These are phyloP conservation scores for Chlorophyllum brunneum DNA, from an alignment of 768 basidiomycete species.

Conservation along the genomic window DNA sequence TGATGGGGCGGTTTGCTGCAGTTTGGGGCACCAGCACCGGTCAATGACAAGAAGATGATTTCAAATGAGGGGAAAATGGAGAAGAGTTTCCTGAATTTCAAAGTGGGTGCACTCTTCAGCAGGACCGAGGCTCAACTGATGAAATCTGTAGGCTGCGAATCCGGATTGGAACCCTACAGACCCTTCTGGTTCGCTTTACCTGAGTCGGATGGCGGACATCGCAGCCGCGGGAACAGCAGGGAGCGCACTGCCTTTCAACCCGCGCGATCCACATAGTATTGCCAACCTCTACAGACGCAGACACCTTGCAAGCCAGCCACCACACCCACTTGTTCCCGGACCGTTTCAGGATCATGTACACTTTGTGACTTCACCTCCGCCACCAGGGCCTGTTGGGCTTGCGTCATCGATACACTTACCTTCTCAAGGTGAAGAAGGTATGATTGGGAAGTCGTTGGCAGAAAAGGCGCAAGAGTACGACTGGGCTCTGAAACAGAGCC, in stretches of 20 bases:
- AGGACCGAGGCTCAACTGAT: background rate
- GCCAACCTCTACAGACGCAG: conserved; percentile 14
- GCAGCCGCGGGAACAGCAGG: conserved; percentile 24
- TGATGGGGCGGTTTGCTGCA: conserved; percentile 21
- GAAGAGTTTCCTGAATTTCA: conserved; percentile 94
- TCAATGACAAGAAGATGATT: conserved; percentile 68
- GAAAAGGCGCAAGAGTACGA: conserved; percentile 75
- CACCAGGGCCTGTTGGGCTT: conserved; percentile 2
- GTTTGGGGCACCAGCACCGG: conserved; percentile 82
- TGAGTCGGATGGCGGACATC: conserved; percentile 77
- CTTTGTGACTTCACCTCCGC: conserved; percentile 27
- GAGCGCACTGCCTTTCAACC: conserved; percentile 8
- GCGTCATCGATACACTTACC: conserved; percentile 2
- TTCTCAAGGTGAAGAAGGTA: conserved; percentile 19
- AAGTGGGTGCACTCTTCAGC: conserved; percentile 35
- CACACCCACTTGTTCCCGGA: conserved; percentile 4
- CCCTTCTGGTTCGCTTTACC: conserved; percentile 86
- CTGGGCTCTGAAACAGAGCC: conserved; percentile 68
- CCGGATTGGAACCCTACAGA: conserved; percentile 95
- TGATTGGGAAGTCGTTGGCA: conserved; percentile 23
- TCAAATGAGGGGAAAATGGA: conserved; percentile 98
- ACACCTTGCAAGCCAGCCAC: conserved; percentile 6
- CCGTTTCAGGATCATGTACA: conserved; percentile 21
- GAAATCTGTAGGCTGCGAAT: conserved; percentile 65
- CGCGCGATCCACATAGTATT: conserved; percentile 14